phyloP scores from a whole-genome alignment of 441 rosid species.

The Theobroma grandiflorum region DNA sequence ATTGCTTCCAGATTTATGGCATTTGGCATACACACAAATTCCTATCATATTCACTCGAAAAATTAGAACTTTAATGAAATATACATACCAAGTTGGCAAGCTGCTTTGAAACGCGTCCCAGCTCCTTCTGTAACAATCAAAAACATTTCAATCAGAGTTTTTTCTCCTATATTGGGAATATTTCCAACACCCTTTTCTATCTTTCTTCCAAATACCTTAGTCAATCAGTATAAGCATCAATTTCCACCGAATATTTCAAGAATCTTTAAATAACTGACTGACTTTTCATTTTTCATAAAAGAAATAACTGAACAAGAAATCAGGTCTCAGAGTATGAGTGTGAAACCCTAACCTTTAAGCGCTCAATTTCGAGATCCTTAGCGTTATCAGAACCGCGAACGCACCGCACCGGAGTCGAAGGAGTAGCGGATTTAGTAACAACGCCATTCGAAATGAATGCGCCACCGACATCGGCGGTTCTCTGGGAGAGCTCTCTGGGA shows the following conservation, averaged over 20 bases:
- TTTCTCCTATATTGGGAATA: neutral
- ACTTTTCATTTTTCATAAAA: neutral
- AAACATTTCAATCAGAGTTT: conserved; percentile 26
- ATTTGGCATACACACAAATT: neutral
- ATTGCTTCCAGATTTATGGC: neutral
- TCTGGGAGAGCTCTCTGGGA: conserved; percentile 79
- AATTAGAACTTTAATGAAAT: neutral
- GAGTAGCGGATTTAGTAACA: conserved; percentile 28
- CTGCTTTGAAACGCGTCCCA: conserved; percentile 59
- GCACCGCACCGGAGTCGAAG: conserved; percentile 31
- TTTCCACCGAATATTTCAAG: conserved; percentile 4
- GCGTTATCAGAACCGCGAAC: conserved; percentile 23
- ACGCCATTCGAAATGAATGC: conserved; percentile 19
- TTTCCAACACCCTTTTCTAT: neutral
- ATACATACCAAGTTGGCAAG: conserved; percentile 50
- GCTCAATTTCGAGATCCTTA: conserved; percentile 66
- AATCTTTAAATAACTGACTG: neutral
- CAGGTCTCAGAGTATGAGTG: neutral
- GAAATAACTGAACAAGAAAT: neutral
- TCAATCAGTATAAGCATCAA: neutral
- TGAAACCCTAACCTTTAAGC: conserved; percentile 58
- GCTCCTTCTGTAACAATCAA: conserved; percentile 61
- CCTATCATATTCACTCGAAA: conserved; percentile 3
- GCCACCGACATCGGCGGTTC: conserved; percentile 32
- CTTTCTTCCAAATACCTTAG: neutral